These are phyloP conservation scores for Canna indica DNA, from an alignment of 176 grass and related monocot genomes.

Conservation along the genomic window DNA sequence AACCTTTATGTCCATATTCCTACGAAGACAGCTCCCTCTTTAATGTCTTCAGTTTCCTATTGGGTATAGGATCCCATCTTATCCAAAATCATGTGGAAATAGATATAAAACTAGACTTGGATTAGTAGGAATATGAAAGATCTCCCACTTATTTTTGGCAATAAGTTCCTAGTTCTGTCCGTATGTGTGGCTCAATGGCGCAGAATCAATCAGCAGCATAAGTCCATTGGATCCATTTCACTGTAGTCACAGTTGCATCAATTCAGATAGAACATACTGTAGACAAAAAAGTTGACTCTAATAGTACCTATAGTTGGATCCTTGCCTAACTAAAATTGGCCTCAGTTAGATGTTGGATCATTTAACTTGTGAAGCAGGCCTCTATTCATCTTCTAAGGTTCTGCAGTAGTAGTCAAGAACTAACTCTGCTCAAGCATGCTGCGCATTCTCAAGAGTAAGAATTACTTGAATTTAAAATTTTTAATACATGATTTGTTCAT, in stretches of 20 bases:
- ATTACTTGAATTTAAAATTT: no score
- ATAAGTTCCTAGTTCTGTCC: neutral
- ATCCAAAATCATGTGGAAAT: neutral
- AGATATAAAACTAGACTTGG: neutral
- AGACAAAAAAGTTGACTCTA: neutral
- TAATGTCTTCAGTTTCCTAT: neutral
- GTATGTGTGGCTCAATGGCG: neutral
- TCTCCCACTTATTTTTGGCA: neutral
- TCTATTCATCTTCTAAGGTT: no score
- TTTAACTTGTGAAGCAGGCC: neutral
- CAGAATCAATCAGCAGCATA: neutral
- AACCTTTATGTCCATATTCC: neutral
- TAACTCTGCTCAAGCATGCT: no score
- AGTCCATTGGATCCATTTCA: neutral
- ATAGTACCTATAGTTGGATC: no score
- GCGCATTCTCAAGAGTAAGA: no score
- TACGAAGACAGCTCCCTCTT: neutral
- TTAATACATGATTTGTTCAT: no score
- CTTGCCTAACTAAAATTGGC: no score
- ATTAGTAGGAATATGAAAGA: neutral
- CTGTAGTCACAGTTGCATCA: neutral
- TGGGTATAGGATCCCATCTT: neutral
- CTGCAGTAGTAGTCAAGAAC: no score
- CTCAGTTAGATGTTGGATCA: neutral
- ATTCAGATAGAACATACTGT: neutral